Percentiles rank a stretch among this genome's conserved stretches.
Evolutionary conservation across 2,329 filamentous ascomycete species (phyloP).

Genomic region (Phialemoniopsis sp.): DNA sequence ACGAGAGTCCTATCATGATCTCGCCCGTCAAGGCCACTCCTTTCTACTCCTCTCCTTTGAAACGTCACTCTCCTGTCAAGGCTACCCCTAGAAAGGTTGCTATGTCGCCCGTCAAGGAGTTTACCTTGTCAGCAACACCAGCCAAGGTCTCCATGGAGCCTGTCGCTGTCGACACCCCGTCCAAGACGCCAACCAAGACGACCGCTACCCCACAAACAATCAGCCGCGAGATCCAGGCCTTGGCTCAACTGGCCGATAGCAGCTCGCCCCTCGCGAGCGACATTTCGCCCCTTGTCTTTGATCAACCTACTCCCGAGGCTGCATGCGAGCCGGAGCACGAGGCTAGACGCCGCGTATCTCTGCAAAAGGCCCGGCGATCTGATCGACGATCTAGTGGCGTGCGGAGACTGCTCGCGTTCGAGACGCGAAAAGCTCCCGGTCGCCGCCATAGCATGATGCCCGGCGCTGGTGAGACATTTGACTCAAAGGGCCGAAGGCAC

Average conservation of each 20-base stretch:
- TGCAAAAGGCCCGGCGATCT: slow-evolving; percentile 19
- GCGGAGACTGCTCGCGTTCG: slow-evolving; percentile 9
- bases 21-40: slow-evolving; percentile 9
- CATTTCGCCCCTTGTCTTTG: slow-evolving; percentile 18
- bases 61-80: not conserved
- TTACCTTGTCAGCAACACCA: slow-evolving; percentile 19
- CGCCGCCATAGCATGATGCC: slow-evolving; percentile 21
- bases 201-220: no score
- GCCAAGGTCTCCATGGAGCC: slow-evolving; percentile 11
- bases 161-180: no score
- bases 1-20: slow-evolving; percentile 9
- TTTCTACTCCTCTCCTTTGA: slow-evolving; percentile 1
- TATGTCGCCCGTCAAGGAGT: slow-evolving; percentile 15
- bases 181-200: not conserved
- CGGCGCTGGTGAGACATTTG: not conserved
- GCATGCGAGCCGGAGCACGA: slow-evolving; percentile 20
- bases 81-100: slow-evolving; percentile 12
- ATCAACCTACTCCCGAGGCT: slow-evolving; percentile 14
- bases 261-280: slow-evolving; percentile 1
- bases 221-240: no score
- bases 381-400: slow-evolving; percentile 14
- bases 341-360: slow-evolving; percentile 18
- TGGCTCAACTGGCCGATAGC: no score
- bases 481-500: slow-evolving; percentile 10
- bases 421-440: slow-evolving; percentile 6